Percentiles rank a stretch among this genome's conserved stretches.
These are phyloP conservation scores for Kwoniella heveanensis DNA, from an alignment of 768 basidiomycete species.

Conservation along the genomic window DNA sequence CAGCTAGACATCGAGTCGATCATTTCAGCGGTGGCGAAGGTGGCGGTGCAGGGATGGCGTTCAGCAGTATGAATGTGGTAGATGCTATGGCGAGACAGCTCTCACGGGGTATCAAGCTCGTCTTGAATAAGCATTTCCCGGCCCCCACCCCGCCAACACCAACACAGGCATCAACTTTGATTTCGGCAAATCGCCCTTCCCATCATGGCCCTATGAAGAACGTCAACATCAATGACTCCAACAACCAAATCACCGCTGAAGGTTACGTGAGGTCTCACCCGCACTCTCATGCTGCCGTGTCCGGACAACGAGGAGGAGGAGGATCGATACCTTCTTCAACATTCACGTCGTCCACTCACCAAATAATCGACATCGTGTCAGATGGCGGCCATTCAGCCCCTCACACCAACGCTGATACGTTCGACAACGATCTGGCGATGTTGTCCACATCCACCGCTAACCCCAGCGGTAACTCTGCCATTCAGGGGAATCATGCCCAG, in stretches of 20 bases:
- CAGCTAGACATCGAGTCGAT: slow-evolving; percentile 15
- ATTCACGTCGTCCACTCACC: neutral
- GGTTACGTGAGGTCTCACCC: too few species aligned
- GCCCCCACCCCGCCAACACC: neutral
- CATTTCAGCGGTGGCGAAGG: neutral
- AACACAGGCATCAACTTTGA: too few species aligned
- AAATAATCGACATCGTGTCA: neutral
- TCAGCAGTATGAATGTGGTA: slow-evolving; percentile 21
- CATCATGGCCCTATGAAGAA: neutral
- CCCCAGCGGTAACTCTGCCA: neutral
- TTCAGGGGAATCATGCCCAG: neutral
- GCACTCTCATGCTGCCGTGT: too few species aligned
- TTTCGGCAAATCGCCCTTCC: neutral
- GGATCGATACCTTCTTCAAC: slow-evolving; percentile 1
- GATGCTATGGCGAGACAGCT: slow-evolving; percentile 23
- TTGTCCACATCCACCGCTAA: neutral
- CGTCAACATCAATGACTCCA: neutral
- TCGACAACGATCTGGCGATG: neutral
- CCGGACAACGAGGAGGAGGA: too few species aligned
- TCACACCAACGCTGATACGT: neutral
- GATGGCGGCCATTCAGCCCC: neutral
- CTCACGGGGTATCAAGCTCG: slow-evolving; percentile 10
- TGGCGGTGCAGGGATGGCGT: neutral
- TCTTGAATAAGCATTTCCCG: slow-evolving; percentile 8
- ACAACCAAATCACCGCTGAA: too few species aligned